phyloP scores from a whole-genome alignment of 1,284 basidiomycete genomes.

The Tilletia horrida region DNA sequence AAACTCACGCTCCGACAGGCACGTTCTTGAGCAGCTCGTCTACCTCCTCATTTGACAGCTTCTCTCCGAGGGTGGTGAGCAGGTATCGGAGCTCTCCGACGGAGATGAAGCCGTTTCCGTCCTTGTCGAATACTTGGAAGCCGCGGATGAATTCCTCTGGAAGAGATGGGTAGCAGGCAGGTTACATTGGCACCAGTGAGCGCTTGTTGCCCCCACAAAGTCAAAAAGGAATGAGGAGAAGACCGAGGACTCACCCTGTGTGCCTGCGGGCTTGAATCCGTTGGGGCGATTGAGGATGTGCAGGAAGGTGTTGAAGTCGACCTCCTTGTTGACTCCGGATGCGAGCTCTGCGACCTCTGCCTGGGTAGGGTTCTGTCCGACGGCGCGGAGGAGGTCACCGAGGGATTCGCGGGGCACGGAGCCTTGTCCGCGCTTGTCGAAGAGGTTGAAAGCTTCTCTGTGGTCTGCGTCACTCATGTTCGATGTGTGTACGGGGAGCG shows the following conservation, averaged over 20 bases:
- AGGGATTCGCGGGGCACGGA: slow-evolving; percentile 80
- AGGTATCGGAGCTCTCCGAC: slow-evolving; percentile 89
- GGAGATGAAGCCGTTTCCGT: slow-evolving; percentile 93
- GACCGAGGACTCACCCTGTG: slow-evolving; percentile 29
- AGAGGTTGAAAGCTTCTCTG: slow-evolving; percentile 94
- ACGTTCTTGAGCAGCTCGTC: slow-evolving; percentile 95
- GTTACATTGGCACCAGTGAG: neutral
- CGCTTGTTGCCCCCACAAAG: neutral
- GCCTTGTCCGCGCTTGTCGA: slow-evolving; percentile 93
- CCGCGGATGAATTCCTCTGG: slow-evolving; percentile 97
- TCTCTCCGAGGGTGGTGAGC: slow-evolving; percentile 91
- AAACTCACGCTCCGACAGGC: slow-evolving; percentile 73
- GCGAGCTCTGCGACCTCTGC: slow-evolving; percentile 86
- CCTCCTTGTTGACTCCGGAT: slow-evolving; percentile 68
- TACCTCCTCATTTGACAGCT: slow-evolving; percentile 95
- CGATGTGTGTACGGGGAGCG: neutral
- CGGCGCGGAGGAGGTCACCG: slow-evolving; percentile 88
- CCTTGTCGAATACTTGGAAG: slow-evolving; percentile 99
- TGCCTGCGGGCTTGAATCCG: slow-evolving; percentile 79
- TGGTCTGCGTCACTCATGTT: slow-evolving; percentile 42
- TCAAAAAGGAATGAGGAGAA: neutral
- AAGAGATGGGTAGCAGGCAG: too few relatives aligned
- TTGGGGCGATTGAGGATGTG: slow-evolving; percentile 88
- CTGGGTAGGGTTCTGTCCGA: slow-evolving; percentile 98
- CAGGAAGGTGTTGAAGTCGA: slow-evolving; percentile 69